A percentile compares a stretch with the other conserved stretches of the same genome.
These are phyloP conservation scores for Starmera stellimalicola DNA, from an alignment of 1,139 yeast genomes.

Conservation along the genomic window DNA sequence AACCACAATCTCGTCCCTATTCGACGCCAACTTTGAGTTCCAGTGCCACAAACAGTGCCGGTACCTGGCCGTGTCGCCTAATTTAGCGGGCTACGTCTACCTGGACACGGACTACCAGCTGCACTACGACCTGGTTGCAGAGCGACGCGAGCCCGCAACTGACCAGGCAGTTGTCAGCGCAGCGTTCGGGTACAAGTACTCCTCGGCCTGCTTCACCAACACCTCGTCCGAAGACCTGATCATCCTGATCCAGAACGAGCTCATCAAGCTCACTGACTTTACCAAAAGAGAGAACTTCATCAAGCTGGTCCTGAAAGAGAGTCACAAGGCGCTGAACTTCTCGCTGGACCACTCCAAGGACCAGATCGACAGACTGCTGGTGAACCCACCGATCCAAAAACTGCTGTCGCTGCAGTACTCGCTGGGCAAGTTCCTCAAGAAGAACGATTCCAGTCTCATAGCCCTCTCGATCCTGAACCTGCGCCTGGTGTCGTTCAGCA, in stretches of 20 bases:
- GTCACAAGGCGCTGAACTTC: conserved; percentile 61
- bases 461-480: conserved; percentile 65
- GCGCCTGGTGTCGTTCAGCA: conserved; percentile 63
- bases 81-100: conserved; percentile 39
- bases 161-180: conserved; percentile 37
- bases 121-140: conserved; percentile 15
- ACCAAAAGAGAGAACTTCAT: conserved; percentile 26
- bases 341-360: conserved; percentile 56
- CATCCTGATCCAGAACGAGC: conserved; percentile 40
- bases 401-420: conserved; percentile 55
- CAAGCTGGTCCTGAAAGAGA: conserved; percentile 45
- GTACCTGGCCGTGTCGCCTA: conserved; percentile 48
- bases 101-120: conserved; percentile 17
- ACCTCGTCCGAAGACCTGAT: conserved; percentile 60
- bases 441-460: conserved; percentile 43
- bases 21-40: conserved; percentile 51
- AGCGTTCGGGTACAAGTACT: conserved; percentile 56
- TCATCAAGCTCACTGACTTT: conserved; percentile 23
- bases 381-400: conserved; percentile 66
- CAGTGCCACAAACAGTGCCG: conserved; percentile 24
- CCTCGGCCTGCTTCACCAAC: conserved; percentile 58
- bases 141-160: no score
- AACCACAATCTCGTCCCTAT: conserved; percentile 31
- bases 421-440: conserved; percentile 49
- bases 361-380: conserved; percentile 60